These are phyloP conservation scores for Setaria italica DNA, from an alignment of 202 grass and related monocot species.

Conservation along the genomic window DNA sequence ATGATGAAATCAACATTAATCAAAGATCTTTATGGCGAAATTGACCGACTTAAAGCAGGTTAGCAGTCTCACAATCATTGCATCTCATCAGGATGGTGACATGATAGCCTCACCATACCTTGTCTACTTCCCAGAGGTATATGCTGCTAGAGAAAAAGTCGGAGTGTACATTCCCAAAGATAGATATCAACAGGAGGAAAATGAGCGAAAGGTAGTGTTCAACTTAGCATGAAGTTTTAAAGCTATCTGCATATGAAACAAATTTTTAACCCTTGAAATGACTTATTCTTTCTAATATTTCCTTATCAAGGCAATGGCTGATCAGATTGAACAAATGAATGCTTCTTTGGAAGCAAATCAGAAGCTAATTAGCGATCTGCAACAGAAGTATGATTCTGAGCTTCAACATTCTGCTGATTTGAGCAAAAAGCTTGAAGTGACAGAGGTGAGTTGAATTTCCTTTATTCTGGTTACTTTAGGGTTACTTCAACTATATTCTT, in stretches of 20 bases:
- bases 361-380: constrained; percentile 84
- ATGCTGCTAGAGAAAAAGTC: constrained; percentile 94
- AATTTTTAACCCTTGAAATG: constrained; percentile 28
- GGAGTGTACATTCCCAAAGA: constrained; percentile 99
- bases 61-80: constrained; percentile 22
- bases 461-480: constrained; percentile 4
- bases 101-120: constrained; percentile 39
- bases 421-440: constrained; percentile 70
- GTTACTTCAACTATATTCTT: constrained; percentile 38
- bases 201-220: constrained; percentile 82
- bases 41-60: constrained; percentile 96
- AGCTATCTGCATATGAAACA: neutral
- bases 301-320: constrained; percentile 74
- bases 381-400: constrained; percentile 81
- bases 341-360: constrained; percentile 63
- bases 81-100: constrained; percentile 24
- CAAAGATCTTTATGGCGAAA: constrained; percentile 99
- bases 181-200: constrained; percentile 87
- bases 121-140: constrained; percentile 74
- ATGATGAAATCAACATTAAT: constrained; percentile 99
- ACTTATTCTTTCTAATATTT: constrained; percentile 17
- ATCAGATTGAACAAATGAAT: constrained; percentile 89
- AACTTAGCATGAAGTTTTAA: constrained; percentile 13
- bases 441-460: constrained; percentile 62
- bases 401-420: constrained; percentile 72